A percentile compares a stretch with the other conserved stretches of the same genome.
Conservation (phyloP, 2,329 filamentous ascomycete genomes). For the Paradendryphiella salina region DNA sequence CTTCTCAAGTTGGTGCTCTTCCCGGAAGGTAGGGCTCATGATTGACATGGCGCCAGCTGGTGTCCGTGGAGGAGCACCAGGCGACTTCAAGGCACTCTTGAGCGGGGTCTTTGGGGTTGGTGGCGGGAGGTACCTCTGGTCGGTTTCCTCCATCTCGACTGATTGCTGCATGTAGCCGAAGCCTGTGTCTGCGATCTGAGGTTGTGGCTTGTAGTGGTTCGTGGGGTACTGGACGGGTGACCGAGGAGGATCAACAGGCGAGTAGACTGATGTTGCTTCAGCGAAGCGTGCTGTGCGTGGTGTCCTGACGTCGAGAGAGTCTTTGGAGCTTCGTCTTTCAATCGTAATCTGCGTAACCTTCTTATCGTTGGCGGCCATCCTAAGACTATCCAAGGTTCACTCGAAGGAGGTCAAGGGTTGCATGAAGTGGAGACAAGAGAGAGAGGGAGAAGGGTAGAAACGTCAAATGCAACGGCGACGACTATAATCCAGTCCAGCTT, state of each 20-base stretch:
- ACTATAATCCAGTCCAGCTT: conserved; percentile 47
- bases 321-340: conserved; percentile 48
- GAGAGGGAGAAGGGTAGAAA: conserved; percentile 15
- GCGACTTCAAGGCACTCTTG: conserved; percentile 87
- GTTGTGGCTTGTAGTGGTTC: conserved; percentile 61
- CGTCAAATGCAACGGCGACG: conserved; percentile 41
- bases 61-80: conserved; percentile 73
- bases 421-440: conserved; percentile 34
- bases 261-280: conserved; percentile 78
- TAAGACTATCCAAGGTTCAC: conserved; percentile 42
- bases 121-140: conserved; percentile 54
- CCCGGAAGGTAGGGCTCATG: conserved; percentile 85
- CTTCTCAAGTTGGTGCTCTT: conserved; percentile 87
- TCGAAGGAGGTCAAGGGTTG: conserved; percentile 38
- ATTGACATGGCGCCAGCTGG: conserved; percentile 62
- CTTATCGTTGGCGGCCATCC: conserved; percentile 54
- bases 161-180: conserved; percentile 78
- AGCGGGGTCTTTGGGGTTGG: conserved; percentile 75
- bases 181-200: conserved; percentile 82
- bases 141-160: conserved; percentile 59
- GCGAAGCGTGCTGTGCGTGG: conserved; percentile 78
- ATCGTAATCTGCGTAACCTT: conserved; percentile 48
- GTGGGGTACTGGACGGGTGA: conserved; percentile 57
- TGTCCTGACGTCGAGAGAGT: conserved; percentile 59
- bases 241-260: conserved; percentile 66